phyloP scores from a whole-genome alignment of 2,329 filamentous ascomycete species.

The Penicillium decumbens region DNA sequence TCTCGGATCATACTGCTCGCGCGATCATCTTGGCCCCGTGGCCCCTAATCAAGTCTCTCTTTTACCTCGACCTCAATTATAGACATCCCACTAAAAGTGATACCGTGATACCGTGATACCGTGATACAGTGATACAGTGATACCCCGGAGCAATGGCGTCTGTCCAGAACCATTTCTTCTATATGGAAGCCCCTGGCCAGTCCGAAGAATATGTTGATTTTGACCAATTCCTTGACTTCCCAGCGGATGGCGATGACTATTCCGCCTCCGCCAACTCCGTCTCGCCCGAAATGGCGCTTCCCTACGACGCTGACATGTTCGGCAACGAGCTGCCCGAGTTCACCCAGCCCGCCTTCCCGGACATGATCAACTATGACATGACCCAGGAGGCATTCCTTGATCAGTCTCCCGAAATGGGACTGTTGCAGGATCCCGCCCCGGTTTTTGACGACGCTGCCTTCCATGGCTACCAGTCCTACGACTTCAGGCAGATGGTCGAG shows the following conservation, averaged over 20 bases:
- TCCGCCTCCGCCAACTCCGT: slow-evolving; percentile 30
- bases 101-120: not conserved
- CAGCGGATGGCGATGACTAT: slow-evolving; percentile 27
- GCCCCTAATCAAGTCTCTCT: not conserved
- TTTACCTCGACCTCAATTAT: not conserved
- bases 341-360: slow-evolving; percentile 23
- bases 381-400: slow-evolving; percentile 14
- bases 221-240: slow-evolving; percentile 33
- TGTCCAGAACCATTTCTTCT: slow-evolving; percentile 25
- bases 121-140: not conserved
- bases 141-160: slow-evolving; percentile 24
- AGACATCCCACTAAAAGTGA: not conserved
- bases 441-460: slow-evolving; percentile 15
- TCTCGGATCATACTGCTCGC: not conserved
- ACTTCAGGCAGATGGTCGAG: slow-evolving; percentile 34
- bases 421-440: slow-evolving; percentile 14
- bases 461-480: slow-evolving; percentile 15
- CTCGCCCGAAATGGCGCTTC: slow-evolving; percentile 28
- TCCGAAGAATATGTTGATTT: slow-evolving; percentile 33
- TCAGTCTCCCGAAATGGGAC: slow-evolving; percentile 17
- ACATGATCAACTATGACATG: slow-evolving; percentile 22
- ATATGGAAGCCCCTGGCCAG: slow-evolving; percentile 18
- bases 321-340: slow-evolving; percentile 19
- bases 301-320: slow-evolving; percentile 24
- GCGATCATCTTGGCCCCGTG: slow-evolving; percentile 1